A percentile compares a stretch with the other conserved stretches of the same genome.
phyloP scores from a whole-genome alignment of 2,329 filamentous ascomycete species.

The Pseudodiploospora longispora region DNA sequence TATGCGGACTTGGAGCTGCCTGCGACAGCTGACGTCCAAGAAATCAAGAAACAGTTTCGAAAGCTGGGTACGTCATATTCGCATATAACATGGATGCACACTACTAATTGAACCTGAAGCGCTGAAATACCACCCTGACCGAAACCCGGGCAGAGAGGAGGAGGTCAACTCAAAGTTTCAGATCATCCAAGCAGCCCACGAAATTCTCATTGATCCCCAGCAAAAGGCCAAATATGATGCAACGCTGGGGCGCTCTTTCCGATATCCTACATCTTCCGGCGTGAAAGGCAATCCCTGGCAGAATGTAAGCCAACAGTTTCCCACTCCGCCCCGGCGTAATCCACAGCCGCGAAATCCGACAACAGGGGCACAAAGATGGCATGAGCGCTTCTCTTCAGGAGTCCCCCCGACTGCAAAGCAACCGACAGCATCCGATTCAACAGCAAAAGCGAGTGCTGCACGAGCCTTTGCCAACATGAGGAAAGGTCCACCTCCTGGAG shows the following conservation, averaged over 20 bases:
- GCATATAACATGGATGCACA: too few relatives aligned
- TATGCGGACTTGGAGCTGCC: constrained; percentile 75
- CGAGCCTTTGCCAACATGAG: constrained; percentile 37
- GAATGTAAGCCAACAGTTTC: constrained; percentile 40
- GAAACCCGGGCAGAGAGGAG: constrained; percentile 73
- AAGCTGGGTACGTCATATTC: constrained; percentile 56
- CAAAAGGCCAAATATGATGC: constrained; percentile 47
- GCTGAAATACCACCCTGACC: constrained; percentile 79
- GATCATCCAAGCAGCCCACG: constrained; percentile 77
- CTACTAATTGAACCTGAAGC: constrained; percentile 39
- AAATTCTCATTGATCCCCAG: constrained; percentile 52
- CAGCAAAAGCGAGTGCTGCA: constrained; percentile 33
- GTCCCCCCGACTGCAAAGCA: constrained; percentile 37
- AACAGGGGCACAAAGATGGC: constrained; percentile 39
- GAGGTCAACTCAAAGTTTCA: constrained; percentile 80
- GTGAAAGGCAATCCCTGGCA: constrained; percentile 51
- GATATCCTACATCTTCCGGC: constrained; percentile 43
- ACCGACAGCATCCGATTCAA: constrained; percentile 22
- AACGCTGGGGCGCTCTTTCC: constrained; percentile 27
- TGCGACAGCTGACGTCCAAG: constrained; percentile 57
- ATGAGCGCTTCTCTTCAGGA: constrained; percentile 31
- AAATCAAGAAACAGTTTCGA: constrained; percentile 80
- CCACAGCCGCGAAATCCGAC: constrained; percentile 16
- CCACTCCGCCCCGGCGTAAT: constrained; percentile 39
- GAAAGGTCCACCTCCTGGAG: constrained; percentile 15